Evolutionary conservation across 108 stramenopile genomes (phyloP), one percentile per base, ranked within the genome.

Genomic region (Schizochytrium sp.): DNA sequence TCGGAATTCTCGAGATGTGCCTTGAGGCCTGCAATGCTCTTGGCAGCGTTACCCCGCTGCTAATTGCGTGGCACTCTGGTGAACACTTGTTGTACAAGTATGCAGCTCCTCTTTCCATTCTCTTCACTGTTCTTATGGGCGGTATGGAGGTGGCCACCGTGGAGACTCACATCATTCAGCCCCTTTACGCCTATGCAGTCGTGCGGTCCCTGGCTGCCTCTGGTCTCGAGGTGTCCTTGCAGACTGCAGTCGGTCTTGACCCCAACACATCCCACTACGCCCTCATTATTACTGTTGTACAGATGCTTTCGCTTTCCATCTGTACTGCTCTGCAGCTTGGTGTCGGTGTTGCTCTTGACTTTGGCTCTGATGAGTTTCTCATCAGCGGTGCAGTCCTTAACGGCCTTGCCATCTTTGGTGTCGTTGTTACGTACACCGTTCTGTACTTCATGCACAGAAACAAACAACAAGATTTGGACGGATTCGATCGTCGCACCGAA

Each of bases 1-100:
- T 83, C 55, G 76, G 76, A 5, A 55, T 49, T 38, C 47, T 83
- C 28, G 76, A 83, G 53, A 83, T 83, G 47, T 47, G 76, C 10
- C 76, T 83, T 38, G 76, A 83, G 76, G 19, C 28, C 64, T 69
- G 64, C 64, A 69, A 15, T 15, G 64, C 3, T 44, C 40, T 69
- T 44, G 64, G 64, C 1, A 69, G 64, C 64, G 42, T 69, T 8
- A 69, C 64, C 42, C 64, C 64, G 64, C 64, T 69, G 5, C 12
- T 69, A 38, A 69, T 69, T 44, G 64, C 64, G 42, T 69, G 44
- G 10, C 64, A 69, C 64, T 44, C 42, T 44, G 64, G 28, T 15
- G 64, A 10, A 8, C 10, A 38, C 42, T 8, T 38, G 42, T 2
- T 69, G 7, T 38, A 69, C 40, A 69, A 38, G 64, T 15, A 15